Base-by-base conservation (phyloP, 345 rosid species). In the Brassica nigra region DNA sequence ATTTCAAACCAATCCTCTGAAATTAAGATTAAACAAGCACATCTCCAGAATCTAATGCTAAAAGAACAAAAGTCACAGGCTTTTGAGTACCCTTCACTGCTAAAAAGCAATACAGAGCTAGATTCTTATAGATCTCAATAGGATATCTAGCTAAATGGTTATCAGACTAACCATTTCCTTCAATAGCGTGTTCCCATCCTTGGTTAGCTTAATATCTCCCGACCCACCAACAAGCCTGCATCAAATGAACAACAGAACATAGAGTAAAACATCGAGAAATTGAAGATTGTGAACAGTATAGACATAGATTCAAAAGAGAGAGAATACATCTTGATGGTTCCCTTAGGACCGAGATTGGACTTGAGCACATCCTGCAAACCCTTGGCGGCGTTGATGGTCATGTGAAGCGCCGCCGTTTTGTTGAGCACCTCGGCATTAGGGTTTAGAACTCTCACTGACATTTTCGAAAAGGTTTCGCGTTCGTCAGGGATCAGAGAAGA, bases 391-490 rank as follows among this genome's bases (percentile, higher is more conserved):
- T 89, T 96, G 75, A 93, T 96, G 80, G 91, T 96, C 98, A 96
- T 96, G 84, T 93, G 98, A 70, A 96, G 93, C 73, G 99, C 99
- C 78, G 97, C 97, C 62, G 99, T 92, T 86, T 96, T 96, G 94
- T 96, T 96, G 42, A 96, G 93, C 69, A 93, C 97, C 77, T 96
- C 99, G 0, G 99, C 99, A 83, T 96, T 96, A 27, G 98, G 98
- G 81, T 96, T 96, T 85, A 96, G 68, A 52, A 92, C 89, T 76
- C 97, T 87, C 57, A 96, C 82, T 68, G 99, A 90, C 99, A 96
- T 96, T 79, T 68, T 91, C 74, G 78, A 44, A 11, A 11, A 66
- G 30, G 39, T 72, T 79, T 75, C 31, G 34, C 62, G 27, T 6
- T 61, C 15, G 62, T n/a, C 20, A 31, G 54, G 65, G 63, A 49